Percentiles rank a stretch among this genome's conserved stretches.
These are phyloP conservation scores for Candida piceae DNA, from an alignment of 805 yeast genomes.

Conservation along the genomic window DNA sequence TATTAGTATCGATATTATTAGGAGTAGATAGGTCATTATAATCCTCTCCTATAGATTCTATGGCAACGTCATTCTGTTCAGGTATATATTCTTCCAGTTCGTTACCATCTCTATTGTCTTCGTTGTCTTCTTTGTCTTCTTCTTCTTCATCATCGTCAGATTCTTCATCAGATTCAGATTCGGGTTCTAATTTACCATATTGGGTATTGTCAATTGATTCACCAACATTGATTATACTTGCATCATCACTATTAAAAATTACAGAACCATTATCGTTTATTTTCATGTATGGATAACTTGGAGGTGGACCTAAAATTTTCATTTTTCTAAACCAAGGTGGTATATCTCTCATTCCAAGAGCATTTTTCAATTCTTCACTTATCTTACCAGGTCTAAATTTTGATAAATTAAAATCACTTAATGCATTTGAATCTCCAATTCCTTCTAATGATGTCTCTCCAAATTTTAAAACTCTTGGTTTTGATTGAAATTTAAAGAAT, in stretches of 20 bases:
- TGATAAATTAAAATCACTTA: constrained; percentile 32
- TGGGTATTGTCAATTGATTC: constrained; percentile 22
- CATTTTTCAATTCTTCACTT: constrained; percentile 56
- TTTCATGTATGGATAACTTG: constrained; percentile 63
- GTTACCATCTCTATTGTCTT: constrained; percentile 15
- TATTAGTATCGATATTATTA: constrained; percentile 5
- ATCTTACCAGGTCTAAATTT: constrained; percentile 58
- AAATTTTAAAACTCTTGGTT: constrained; percentile 59
- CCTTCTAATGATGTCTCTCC: constrained; percentile 86
- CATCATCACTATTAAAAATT: constrained; percentile 23
- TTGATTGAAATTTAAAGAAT: constrained; percentile 74
- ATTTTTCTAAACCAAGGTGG: constrained; percentile 81
- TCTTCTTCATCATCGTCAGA: constrained; percentile 27
- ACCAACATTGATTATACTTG: constrained; percentile 13
- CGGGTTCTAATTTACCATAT: constrained; percentile 31
- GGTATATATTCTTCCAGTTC: constrained; percentile 26
- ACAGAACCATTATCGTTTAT: constrained; percentile 37
- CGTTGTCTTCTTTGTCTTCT: constrained; percentile 21
- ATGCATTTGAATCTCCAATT: constrained; percentile 31
- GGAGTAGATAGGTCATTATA: constrained; percentile 1
- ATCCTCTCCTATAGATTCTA: constrained; percentile 24
- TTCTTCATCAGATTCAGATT: constrained; percentile 32
- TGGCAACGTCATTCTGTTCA: constrained; percentile 23
- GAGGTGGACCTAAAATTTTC: constrained; percentile 75
- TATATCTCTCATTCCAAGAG: constrained; percentile 59